phyloP scores from a whole-genome alignment of 2,329 filamentous ascomycete genomes.

The Neonectria sp. region DNA sequence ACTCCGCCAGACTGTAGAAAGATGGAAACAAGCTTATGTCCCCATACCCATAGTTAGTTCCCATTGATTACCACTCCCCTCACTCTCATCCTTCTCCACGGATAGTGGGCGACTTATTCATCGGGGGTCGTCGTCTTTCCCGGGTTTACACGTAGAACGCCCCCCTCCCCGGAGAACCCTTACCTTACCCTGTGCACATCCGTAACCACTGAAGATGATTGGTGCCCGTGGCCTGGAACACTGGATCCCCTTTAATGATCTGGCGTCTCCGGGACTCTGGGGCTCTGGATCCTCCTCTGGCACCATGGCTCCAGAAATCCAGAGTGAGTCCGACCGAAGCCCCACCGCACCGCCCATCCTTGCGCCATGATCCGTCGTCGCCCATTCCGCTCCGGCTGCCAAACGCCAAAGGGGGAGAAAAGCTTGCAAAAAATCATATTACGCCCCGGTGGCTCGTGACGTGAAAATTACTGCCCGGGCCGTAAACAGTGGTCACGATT shows the following conservation, averaged over 20 bases:
- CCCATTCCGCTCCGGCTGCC: neutral
- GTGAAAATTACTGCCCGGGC: neutral
- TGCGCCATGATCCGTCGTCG: neutral
- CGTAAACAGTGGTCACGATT: neutral
- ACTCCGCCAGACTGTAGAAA: neutral
- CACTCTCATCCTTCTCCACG: too few species aligned
- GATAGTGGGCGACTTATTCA: neutral
- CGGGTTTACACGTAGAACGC: neutral
- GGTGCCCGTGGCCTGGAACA: neutral
- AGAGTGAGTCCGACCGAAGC: constrained; percentile 14
- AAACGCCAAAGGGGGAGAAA: neutral
- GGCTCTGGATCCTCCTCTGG: neutral
- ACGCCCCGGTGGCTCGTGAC: constrained; percentile 4
- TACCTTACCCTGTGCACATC: constrained; percentile 5
- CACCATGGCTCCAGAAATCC: constrained; percentile 4
- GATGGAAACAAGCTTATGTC: neutral
- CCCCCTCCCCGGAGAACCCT: neutral
- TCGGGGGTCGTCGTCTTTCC: neutral
- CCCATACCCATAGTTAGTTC: too few species aligned
- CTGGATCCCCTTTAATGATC: too few species aligned
- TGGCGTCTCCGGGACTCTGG: neutral
- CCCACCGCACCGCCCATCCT: constrained; percentile 5
- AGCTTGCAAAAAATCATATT: neutral
- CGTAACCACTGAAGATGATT: neutral
- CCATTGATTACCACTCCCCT: too few species aligned